Percentiles rank a stretch among this genome's conserved stretches.
Evolutionary conservation across 768 basidiomycete genomes (phyloP).

Genomic region (Chalciporus pseudorubinellus): DNA sequence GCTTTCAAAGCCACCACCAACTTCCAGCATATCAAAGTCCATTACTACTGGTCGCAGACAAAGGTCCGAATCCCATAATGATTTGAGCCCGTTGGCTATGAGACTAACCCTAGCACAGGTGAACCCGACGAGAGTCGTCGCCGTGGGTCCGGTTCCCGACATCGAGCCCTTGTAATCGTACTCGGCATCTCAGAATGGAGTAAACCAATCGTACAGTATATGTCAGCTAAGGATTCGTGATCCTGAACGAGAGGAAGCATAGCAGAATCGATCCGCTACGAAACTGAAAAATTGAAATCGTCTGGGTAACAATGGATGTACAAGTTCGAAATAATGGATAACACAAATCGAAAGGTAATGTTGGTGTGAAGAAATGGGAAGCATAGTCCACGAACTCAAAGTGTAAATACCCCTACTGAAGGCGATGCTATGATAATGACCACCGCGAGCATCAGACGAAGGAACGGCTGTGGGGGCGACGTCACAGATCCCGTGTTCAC

Average conservation of each 20-base stretch:
- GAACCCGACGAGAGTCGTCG: slow-evolving; percentile 76
- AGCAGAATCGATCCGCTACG: slow-evolving; percentile 1
- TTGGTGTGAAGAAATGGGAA: neutral
- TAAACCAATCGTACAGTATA: neutral
- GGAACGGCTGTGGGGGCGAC: slow-evolving; percentile 8
- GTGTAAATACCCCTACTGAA: slow-evolving; percentile 23
- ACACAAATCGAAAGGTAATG: neutral
- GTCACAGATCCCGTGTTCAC: slow-evolving; percentile 8
- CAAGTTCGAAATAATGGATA: neutral
- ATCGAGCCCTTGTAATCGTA: slow-evolving; percentile 55
- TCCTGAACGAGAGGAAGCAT: neutral
- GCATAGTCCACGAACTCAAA: slow-evolving; percentile 12
- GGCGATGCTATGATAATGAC: slow-evolving; percentile 27
- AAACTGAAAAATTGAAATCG: neutral
- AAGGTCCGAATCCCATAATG: slow-evolving; percentile 9
- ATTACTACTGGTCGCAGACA: slow-evolving; percentile 39
- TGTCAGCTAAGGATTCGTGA: neutral
- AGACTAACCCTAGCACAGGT: slow-evolving; percentile 44
- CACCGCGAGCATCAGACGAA: slow-evolving; percentile 21
- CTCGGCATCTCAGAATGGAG: neutral
- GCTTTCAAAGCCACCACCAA: slow-evolving; percentile 87
- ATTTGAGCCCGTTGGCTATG: neutral
- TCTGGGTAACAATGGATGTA: neutral
- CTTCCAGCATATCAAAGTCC: slow-evolving; percentile 70
- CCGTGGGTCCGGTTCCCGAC: slow-evolving; percentile 67